These are phyloP conservation scores for Cytospora piceae DNA, from an alignment of 2,329 filamentous ascomycete genomes.

Conservation along the genomic window DNA sequence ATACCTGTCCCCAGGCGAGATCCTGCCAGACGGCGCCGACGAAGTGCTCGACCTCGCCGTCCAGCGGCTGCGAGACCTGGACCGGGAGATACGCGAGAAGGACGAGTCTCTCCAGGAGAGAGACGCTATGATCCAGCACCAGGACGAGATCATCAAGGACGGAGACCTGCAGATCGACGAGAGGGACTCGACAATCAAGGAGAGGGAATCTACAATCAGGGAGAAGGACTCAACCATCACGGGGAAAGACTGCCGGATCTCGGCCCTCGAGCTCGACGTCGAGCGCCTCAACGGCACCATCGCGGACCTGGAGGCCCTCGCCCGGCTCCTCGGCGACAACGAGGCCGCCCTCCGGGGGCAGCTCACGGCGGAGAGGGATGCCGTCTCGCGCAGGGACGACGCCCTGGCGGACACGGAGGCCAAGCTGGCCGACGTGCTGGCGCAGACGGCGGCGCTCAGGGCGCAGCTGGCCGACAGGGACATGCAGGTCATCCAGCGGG, in stretches of 20 bases:
- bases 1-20: not conserved
- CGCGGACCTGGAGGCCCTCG: not conserved
- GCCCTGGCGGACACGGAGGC: slow-evolving; percentile 1
- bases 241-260: not conserved
- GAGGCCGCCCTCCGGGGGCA: not conserved
- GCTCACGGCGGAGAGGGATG: not conserved
- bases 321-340: not conserved
- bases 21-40: not conserved
- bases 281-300: not conserved
- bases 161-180: not conserved
- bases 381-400: slow-evolving; percentile 4
- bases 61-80: slow-evolving; percentile 13
- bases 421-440: not conserved
- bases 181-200: not conserved
- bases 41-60: slow-evolving; percentile 4
- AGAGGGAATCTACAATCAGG: not conserved
- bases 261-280: not conserved
- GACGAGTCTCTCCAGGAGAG: not conserved
- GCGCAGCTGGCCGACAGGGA: not conserved
- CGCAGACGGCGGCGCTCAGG: not conserved
- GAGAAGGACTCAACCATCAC: not conserved
- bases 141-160: not conserved
- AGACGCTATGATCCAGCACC: slow-evolving; percentile 7
- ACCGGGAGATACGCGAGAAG: slow-evolving; percentile 2
- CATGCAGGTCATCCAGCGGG: not conserved